phyloP scores from a whole-genome alignment of 108 stramenopile species.

The Cyclotella choctawhatcheeana region DNA sequence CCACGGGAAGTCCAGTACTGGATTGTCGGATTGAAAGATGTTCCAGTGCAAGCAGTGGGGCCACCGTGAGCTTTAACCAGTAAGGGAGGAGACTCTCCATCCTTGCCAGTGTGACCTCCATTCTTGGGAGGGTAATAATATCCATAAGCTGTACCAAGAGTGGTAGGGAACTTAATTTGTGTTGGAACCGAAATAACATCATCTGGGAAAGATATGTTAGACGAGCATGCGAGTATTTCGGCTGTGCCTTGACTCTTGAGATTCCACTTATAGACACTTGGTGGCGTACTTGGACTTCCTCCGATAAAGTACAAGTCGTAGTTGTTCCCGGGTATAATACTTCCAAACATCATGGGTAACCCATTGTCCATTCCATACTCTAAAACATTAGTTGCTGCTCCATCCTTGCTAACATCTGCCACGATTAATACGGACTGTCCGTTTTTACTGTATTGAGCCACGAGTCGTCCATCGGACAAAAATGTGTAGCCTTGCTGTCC shows the following conservation, averaged over 20 bases:
- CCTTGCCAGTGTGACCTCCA: slow-evolving; percentile 43
- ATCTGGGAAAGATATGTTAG: slow-evolving; percentile 45
- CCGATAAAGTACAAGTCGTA: slow-evolving; percentile 73
- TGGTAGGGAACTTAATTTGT: slow-evolving; percentile 70
- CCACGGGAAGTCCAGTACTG: slow-evolving; percentile 87
- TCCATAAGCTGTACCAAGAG: slow-evolving; percentile 60
- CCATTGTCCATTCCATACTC: slow-evolving; percentile 49
- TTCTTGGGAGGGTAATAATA: slow-evolving; percentile 79
- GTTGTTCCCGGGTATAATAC: slow-evolving; percentile 29
- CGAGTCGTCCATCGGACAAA: slow-evolving; percentile 62
- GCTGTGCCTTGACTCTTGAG: slow-evolving; percentile 34
- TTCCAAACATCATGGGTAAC: slow-evolving; percentile 66
- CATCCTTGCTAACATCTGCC: slow-evolving; percentile 41
- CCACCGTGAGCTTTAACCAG: slow-evolving; percentile 88
- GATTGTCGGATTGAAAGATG: slow-evolving; percentile 70
- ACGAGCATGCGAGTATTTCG: slow-evolving; percentile 54
- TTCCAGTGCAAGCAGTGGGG: slow-evolving; percentile 72
- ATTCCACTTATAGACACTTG: slow-evolving; percentile 69
- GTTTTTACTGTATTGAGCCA: slow-evolving; percentile 58
- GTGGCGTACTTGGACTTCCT: slow-evolving; percentile 56
- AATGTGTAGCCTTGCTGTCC: slow-evolving; percentile 68
- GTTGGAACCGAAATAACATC: slow-evolving; percentile 61
- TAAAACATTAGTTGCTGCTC: slow-evolving; percentile 27
- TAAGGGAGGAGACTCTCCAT: slow-evolving; percentile 64
- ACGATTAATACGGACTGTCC: slow-evolving; percentile 55